A percentile compares a stretch with the other conserved stretches of the same genome.
phyloP scores from a whole-genome alignment of 2,329 filamentous ascomycete species.

The Ophiostoma australiae region DNA sequence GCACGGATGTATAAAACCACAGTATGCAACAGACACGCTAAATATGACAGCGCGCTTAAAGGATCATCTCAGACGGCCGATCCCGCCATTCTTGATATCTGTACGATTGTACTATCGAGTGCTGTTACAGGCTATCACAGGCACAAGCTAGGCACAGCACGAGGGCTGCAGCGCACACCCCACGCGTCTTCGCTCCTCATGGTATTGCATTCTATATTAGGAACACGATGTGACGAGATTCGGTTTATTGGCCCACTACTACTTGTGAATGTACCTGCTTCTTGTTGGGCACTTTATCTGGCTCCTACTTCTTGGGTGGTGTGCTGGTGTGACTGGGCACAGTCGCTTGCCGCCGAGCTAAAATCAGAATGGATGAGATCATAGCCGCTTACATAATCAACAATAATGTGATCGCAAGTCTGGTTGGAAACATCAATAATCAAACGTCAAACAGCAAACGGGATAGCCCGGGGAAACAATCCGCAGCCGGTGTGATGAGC shows the following conservation, averaged over 20 bases:
- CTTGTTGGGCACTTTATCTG: not conserved
- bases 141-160: slow-evolving; percentile 9
- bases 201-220: not conserved
- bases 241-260: not conserved
- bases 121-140: not conserved
- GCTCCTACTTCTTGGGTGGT: not conserved
- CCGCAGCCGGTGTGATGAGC: not conserved
- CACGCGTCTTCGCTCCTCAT: not conserved
- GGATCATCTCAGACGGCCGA: slow-evolving; percentile 1
- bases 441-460: not conserved
- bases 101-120: not conserved
- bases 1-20: not conserved
- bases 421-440: not conserved
- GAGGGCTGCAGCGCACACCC: not conserved
- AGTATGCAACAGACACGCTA: not conserved
- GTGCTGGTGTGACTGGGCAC: slow-evolving; percentile 3
- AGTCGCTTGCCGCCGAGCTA: slow-evolving; percentile 2
- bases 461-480: not conserved
- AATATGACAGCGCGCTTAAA: not conserved
- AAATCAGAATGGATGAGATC: not conserved
- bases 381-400: not conserved
- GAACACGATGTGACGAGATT: slow-evolving; percentile 1
- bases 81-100: not conserved
- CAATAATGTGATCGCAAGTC: too few species aligned
- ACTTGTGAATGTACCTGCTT: slow-evolving; percentile 4